These are phyloP conservation scores for Tolypocladium amazonense DNA, from an alignment of 2,329 filamentous ascomycete genomes.

Conservation along the genomic window DNA sequence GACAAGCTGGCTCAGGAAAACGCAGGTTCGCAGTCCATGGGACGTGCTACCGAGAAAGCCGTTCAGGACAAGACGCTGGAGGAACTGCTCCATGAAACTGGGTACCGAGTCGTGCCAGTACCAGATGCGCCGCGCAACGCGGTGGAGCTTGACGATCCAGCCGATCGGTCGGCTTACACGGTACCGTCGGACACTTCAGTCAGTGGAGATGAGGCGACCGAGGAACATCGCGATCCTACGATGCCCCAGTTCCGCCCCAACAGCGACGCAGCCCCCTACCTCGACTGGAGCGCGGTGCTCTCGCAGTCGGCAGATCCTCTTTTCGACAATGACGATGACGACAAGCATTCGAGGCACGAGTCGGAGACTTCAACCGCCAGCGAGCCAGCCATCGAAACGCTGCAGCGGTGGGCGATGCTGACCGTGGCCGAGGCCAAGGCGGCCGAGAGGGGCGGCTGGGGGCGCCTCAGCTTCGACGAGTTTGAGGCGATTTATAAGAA, in stretches of 20 bases:
- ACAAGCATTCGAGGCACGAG: background rate
- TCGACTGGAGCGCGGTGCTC: background rate
- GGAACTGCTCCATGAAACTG: constrained; percentile 30
- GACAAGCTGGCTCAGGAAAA: constrained; percentile 7
- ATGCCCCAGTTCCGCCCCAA: constrained; percentile 62
- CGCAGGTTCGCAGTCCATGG: background rate
- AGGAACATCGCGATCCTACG: constrained; percentile 43
- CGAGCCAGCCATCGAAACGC: constrained; percentile 17
- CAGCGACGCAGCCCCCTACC: constrained; percentile 15
- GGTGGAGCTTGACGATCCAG: constrained; percentile 18
- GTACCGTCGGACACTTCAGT: background rate
- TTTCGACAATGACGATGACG: background rate
- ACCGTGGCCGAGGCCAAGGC: constrained; percentile 60
- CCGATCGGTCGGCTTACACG: constrained; percentile 8
- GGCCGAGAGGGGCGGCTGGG: constrained; percentile 63
- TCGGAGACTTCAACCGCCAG: constrained; percentile 1
- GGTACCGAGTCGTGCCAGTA: constrained; percentile 30
- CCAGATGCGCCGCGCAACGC: constrained; percentile 19
- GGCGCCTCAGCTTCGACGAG: constrained; percentile 66
- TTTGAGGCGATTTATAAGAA: constrained; percentile 66
- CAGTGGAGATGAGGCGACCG: constrained; percentile 9
- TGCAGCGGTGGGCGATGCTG: constrained; percentile 43
- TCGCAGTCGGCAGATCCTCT: background rate
- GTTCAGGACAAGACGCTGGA: constrained; percentile 15
- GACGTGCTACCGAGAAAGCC: constrained; percentile 2